Percentiles rank a stretch among this genome's conserved stretches.
Evolutionary conservation across 495 filamentous ascomycete genomes (phyloP).

Genomic region (Aspergillus nanangensis): DNA sequence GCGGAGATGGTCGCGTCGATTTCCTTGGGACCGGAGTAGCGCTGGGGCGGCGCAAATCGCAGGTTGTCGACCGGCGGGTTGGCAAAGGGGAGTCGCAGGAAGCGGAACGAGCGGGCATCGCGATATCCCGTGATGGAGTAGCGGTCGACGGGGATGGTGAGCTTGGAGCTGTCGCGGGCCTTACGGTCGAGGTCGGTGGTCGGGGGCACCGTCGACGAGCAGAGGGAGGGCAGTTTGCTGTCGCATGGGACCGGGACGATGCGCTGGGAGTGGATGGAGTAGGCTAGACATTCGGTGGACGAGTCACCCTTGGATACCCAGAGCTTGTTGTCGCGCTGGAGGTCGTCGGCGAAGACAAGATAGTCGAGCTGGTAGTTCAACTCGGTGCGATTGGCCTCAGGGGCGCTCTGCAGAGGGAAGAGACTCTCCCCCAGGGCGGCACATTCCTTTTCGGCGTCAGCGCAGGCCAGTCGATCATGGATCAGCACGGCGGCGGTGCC

Average conservation of each 20-base stretch:
- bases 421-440: conserved; percentile 21
- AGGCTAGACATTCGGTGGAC: conserved; percentile 10
- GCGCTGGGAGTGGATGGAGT: conserved; percentile 9
- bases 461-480: conserved; percentile 10
- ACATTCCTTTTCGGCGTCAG: conserved; percentile 13
- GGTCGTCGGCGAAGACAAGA: conserved; percentile 14
- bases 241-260: conserved; percentile 10
- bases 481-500: conserved; percentile 24
- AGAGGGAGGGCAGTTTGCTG: conserved; percentile 17
- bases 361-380: conserved; percentile 25
- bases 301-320: conserved; percentile 11
- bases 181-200: conserved; percentile 18
- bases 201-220: conserved; percentile 21
- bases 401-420: conserved; percentile 6
- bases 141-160: conserved; percentile 23
- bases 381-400: conserved; percentile 15
- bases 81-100: conserved; percentile 48
- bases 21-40: conserved; percentile 31
- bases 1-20: conserved; percentile 40
- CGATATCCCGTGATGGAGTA: conserved; percentile 37
- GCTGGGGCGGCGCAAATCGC: conserved; percentile 41
- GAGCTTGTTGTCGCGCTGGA: conserved; percentile 9
- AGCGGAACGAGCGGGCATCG: conserved; percentile 51
- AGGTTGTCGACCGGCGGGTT: conserved; percentile 30
- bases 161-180: conserved; percentile 19